Percentiles rank a stretch among this genome's conserved stretches.
Evolutionary conservation across 2,329 filamentous ascomycete genomes (phyloP).

Genomic region (Exophiala phaeomuriformis): DNA sequence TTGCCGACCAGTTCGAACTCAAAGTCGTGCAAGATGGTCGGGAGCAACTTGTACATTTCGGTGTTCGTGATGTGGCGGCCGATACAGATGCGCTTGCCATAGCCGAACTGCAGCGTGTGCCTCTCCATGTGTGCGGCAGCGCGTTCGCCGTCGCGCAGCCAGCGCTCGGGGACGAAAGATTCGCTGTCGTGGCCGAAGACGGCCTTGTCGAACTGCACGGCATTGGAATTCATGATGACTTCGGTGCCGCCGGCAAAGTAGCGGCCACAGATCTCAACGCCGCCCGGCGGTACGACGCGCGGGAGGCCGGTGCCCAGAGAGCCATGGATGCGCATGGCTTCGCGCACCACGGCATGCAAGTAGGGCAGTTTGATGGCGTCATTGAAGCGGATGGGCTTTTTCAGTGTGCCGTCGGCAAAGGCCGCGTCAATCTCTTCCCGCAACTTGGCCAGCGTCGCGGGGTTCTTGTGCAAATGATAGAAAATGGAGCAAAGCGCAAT

Average conservation of each 20-base stretch:
- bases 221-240: conserved; percentile 34
- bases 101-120: conserved; percentile 21
- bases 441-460: conserved; percentile 35
- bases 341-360: conserved; percentile 47
- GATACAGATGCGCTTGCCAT: conserved; percentile 24
- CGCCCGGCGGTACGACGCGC: conserved; percentile 41
- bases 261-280: conserved; percentile 32
- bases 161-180: conserved; percentile 43
- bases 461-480: conserved; percentile 31
- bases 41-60: conserved; percentile 28
- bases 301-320: conserved; percentile 45
- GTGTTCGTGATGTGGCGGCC: conserved; percentile 26
- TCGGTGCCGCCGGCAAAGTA: conserved; percentile 34
- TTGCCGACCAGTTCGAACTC: conserved; percentile 13
- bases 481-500: conserved; percentile 31
- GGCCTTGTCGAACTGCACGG: conserved; percentile 34
- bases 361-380: conserved; percentile 32
- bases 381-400: conserved; percentile 14
- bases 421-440: conserved; percentile 42
- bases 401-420: conserved; percentile 9
- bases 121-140: conserved; percentile 19
- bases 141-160: conserved; percentile 29
- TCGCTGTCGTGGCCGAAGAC: conserved; percentile 44
- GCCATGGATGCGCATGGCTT: conserved; percentile 46
- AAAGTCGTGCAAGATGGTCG: conserved; percentile 18